Base-by-base conservation (phyloP, 441 rosid species). In the Erodium texanum region DNA sequence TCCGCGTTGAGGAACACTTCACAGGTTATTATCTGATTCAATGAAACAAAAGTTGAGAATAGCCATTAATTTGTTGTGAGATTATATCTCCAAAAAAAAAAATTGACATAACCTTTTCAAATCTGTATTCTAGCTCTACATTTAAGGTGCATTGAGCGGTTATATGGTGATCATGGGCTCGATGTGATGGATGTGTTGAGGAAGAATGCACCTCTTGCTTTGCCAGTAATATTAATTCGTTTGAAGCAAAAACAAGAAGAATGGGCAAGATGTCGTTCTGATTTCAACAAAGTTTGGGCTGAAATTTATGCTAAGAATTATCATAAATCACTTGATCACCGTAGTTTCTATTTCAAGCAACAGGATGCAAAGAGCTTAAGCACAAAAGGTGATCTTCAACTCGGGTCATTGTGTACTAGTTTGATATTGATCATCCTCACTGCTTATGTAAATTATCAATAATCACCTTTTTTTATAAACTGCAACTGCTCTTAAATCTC, bases 191-290 rank as follows among this genome's bases (percentile, higher is more conserved):
- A 92, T 36, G 83, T 89, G 52, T 79, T 95, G 70, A 88, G 84
- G 82, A 95, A 86, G 89, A 95, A 87, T 22, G 23, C 88, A 5
- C 80, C 86, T 73, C 92, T 86, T 79, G 98, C 95, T 81, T 79
- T 92, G 80, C 99, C 99, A 0, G 93, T 92, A 66, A 85, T 95
- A 80, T 81, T 95, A 77, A 92, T 87, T 63, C 97, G 99, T 65
- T 75, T 95, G 83, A 95, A 95, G 85, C 98, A 95, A 85, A 95
- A 92, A 82, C 97, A 92, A 82, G 98, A 92, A 77, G 98, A 95
- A 77, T 95, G 98, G 99, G 84, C 87, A 52, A 90, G 77, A 78
- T 92, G 99, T 75, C 99, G 96, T 62, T 68, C 92, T 71, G 99
- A 95, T 76, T 92, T 92, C 68, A 90, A 89, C 82, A 92, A 95